A percentile compares a stretch with the other conserved stretches of the same genome.
phyloP scores from a whole-genome alignment of 768 basidiomycete genomes.

The Calocybe gangraenosa region DNA sequence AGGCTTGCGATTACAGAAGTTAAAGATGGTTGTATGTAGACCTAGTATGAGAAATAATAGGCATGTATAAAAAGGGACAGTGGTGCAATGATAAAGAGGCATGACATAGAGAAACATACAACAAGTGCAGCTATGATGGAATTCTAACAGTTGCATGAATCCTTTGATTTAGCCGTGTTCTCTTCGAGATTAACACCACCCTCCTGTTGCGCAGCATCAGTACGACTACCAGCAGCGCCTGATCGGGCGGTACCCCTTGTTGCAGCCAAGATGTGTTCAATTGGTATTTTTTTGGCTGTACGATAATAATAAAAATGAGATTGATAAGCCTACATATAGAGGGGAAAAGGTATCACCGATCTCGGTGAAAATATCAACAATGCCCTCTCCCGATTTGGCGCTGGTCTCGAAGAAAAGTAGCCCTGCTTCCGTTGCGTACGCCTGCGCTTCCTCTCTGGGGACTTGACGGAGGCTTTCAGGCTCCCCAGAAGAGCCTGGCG shows the following conservation, averaged over 20 bases:
- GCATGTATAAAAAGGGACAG: conserved; percentile 10
- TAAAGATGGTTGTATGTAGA: conserved; percentile 4
- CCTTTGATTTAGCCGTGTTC: conserved; percentile 61
- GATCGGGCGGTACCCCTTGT: conserved; percentile 68
- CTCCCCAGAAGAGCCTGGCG: conserved; percentile 48
- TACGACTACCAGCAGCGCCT: conserved; percentile 50
- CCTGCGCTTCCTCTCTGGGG: conserved; percentile 90
- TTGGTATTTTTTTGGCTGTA: conserved; percentile 61
- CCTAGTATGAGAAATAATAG: conserved; percentile 3
- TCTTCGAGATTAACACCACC: conserved; percentile 69
- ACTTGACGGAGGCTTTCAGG: conserved; percentile 83
- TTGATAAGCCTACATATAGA: neutral
- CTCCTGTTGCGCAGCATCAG: conserved; percentile 46
- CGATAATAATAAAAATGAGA: neutral
- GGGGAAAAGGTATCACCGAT: conserved; percentile 71
- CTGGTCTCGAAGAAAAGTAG: conserved; percentile 96
- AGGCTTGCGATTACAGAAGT: conserved; percentile 1
- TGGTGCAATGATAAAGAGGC: conserved; percentile 19
- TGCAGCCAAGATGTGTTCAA: conserved; percentile 90
- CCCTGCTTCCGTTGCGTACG: conserved; percentile 93
- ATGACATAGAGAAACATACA: conserved; percentile 15
- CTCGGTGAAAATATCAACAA: conserved; percentile 96
- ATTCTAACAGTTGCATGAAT: conserved; percentile 77
- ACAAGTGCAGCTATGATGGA: conserved; percentile 16
- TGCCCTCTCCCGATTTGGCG: conserved; percentile 94